Evolutionary conservation across 345 rosid genomes (phyloP).

Genomic region (Pistacia atlantica): DNA sequence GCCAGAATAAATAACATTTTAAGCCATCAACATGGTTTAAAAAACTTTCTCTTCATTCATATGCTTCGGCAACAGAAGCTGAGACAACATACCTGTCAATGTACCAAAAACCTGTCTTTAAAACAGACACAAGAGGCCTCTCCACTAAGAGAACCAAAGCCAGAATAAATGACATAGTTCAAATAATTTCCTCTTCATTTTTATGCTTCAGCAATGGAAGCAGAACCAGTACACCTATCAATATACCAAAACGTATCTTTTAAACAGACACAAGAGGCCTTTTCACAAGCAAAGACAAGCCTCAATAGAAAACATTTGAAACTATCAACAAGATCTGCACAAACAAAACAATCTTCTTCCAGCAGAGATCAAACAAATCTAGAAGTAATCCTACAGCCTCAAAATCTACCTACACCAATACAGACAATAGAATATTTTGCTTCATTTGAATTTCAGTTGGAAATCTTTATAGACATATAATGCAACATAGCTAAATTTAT

Average conservation of each 20-base stretch:
- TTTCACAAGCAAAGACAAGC: neutral
- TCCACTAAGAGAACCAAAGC: neutral
- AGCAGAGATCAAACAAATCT: neutral
- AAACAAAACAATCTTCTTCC: constrained; percentile 3
- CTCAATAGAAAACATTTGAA: neutral
- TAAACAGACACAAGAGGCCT: neutral
- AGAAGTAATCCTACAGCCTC: neutral
- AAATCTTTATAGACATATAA: too few species aligned
- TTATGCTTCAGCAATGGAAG: constrained; percentile 85
- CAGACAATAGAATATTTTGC: neutral
- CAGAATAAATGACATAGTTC: too few species aligned
- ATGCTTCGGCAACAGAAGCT: constrained; percentile 85
- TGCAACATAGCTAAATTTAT: too few species aligned
- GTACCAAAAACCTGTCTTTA: constrained; percentile 1
- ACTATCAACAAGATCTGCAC: neutral
- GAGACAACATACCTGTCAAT: constrained; percentile 79
- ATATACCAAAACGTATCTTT: constrained; percentile 7
- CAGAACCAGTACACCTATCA: constrained; percentile 85
- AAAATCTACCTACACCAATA: neutral
- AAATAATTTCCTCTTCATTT: constrained; percentile 57
- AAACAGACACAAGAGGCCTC: neutral
- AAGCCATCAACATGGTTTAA: too few species aligned
- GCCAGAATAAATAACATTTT: too few species aligned
- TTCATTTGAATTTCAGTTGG: neutral
- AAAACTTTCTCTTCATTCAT: constrained; percentile 67